Evolutionary conservation across 2,329 filamentous ascomycete species (phyloP).

Genomic region (Aspergillus sojae): DNA sequence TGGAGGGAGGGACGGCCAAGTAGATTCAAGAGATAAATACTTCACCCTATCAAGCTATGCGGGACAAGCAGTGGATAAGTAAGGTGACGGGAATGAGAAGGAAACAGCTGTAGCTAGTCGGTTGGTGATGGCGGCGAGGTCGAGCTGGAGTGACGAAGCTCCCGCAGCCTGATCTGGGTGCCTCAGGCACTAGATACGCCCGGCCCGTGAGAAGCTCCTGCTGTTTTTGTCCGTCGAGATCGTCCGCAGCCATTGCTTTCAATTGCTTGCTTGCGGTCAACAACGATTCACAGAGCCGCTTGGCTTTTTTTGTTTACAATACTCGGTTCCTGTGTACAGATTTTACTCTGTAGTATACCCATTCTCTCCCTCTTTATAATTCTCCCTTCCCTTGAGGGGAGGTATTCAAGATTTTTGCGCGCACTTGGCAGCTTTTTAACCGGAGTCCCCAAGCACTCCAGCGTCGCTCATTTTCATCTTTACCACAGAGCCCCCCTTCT

Average conservation of each 20-base stretch:
- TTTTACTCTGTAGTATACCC: slow-evolving; percentile 12
- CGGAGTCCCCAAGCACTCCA: slow-evolving; percentile 47
- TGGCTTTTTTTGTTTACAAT: neutral
- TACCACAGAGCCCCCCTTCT: slow-evolving; percentile 35
- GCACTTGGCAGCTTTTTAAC: slow-evolving; percentile 43
- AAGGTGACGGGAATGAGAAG: neutral
- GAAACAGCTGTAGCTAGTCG: neutral
- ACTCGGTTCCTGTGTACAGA: neutral
- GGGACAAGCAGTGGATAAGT: neutral
- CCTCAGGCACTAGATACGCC: slow-evolving; percentile 27
- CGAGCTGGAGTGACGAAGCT: slow-evolving; percentile 48
- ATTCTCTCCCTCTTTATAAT: slow-evolving; percentile 9
- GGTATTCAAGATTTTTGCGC: slow-evolving; percentile 49
- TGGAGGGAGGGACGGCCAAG: slow-evolving; percentile 16
- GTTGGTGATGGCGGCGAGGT: slow-evolving; percentile 15
- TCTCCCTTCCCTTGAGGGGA: slow-evolving; percentile 28
- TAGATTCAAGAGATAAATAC: neutral
- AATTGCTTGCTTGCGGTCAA: slow-evolving; percentile 1
- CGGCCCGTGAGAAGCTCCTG: slow-evolving; percentile 13
- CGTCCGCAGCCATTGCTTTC: neutral
- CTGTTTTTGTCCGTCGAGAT: slow-evolving; percentile 24
- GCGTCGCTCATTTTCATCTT: slow-evolving; percentile 46
- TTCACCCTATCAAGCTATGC: neutral
- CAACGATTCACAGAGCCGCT: neutral
- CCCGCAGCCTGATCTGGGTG: slow-evolving; percentile 36